These are phyloP conservation scores for Sporothrix curviconia DNA, from an alignment of 2,329 filamentous ascomycete species.

Conservation along the genomic window DNA sequence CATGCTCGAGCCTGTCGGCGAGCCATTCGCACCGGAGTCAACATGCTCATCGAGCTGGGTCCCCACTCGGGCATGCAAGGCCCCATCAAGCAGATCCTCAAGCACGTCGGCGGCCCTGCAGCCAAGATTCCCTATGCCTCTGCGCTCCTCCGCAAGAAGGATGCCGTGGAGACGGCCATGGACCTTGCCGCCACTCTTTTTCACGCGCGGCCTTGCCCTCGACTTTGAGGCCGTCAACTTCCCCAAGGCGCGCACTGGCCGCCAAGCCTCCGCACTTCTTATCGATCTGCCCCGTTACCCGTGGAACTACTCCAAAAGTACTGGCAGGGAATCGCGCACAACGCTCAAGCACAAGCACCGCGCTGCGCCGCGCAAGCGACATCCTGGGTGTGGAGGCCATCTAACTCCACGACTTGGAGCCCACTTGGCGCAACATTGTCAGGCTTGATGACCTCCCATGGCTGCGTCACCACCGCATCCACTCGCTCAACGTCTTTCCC, in stretches of 20 bases:
- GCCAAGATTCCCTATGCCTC: conserved; percentile 39
- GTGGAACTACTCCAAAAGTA: conserved; percentile 42
- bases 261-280: conserved; percentile 29
- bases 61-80: conserved; percentile 45
- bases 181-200: conserved; percentile 33
- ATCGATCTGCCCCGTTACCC: conserved; percentile 42
- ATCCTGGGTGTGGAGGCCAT: conserved; percentile 40
- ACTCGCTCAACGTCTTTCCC: conserved; percentile 50
- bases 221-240: conserved; percentile 43
- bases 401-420: conserved; percentile 39
- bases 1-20: conserved; percentile 30
- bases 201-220: conserved; percentile 36
- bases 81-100: conserved; percentile 45
- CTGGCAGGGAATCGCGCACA: conserved; percentile 42
- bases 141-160: conserved; percentile 45
- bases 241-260: conserved; percentile 29
- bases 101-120: conserved; percentile 32
- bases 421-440: conserved; percentile 44
- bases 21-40: conserved; percentile 32
- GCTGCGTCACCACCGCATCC: conserved; percentile 51
- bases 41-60: conserved; percentile 43
- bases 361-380: conserved; percentile 35
- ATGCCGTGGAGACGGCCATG: conserved; percentile 34
- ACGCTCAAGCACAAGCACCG: conserved; percentile 37
- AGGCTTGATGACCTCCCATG: conserved; percentile 47